Evolutionary conservation across 2,329 filamentous ascomycete species (phyloP), one percentile per base, ranked within the genome.

Genomic region (Colletotrichum somersetense): DNA sequence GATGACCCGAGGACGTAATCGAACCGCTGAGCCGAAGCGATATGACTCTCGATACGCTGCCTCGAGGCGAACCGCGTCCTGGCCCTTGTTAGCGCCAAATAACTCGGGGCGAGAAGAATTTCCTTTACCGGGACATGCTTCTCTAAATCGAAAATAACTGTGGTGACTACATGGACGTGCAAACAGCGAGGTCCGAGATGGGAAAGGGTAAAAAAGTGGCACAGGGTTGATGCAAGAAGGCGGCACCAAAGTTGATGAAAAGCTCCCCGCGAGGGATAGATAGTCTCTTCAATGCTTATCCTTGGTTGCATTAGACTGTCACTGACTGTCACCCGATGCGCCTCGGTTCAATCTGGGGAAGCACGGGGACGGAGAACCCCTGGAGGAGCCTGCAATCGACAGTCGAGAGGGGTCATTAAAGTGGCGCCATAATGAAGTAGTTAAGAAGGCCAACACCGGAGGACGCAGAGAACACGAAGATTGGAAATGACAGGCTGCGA

Each of bases 321-420:
- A 48, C 23, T 64, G 48, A 16, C 46, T 53, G 11, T 33, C 16
- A 42, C 55, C 67, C 44, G 20, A 66, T 30, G 55, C 12, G 61
- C 44, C 66, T 72, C 59, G 59, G 69, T 33, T 61, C 20, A 69
- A 72, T 65, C 66, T 70, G 70, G 70, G 66, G 70, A 72, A 63
- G 52, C 20, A 65, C 59, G 65, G 61, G 70, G 70, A 59, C 53
- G 56, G 40, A 40, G 56, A 58, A 70, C 61, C 53, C 58, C 58
- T 68, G 42, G 64, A 30, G 5, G 42, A 59, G 35, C 46, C 46
- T 50, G 58, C 4, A 38, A 67, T 65, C 33, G 50, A 64, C 50
- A 56, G 50, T 42, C 14, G 46, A 20, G 53, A 67, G 58, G 46
- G 38, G 42, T 33, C 48, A 56, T 69, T 59, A 38, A 59, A 55